Percentiles rank a stretch among this genome's conserved stretches.
phyloP scores from a whole-genome alignment of 352 stramenopile genomes.

The Globisporangium alternatum region DNA sequence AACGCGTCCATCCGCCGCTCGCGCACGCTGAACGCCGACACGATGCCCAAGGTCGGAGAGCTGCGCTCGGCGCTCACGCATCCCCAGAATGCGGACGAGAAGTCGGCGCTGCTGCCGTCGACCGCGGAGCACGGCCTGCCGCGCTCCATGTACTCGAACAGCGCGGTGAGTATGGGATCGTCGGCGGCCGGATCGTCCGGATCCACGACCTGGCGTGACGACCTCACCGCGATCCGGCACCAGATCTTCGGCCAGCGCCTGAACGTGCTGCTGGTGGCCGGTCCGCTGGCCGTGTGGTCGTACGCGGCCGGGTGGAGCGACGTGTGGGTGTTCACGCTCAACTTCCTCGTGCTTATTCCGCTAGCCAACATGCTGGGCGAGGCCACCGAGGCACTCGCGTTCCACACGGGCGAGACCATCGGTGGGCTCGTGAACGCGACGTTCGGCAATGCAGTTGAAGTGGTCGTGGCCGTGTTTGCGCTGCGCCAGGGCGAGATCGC shows the following conservation, averaged over 20 bases:
- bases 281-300: conserved; percentile 64
- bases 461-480: conserved; percentile 95
- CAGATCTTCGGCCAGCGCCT: conserved; percentile 54
- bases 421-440: conserved; percentile 97
- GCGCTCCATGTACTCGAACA: conserved; percentile 22
- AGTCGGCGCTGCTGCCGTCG: conserved; percentile 13
- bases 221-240: conserved; percentile 39
- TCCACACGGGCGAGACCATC: conserved; percentile 96
- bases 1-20: conserved; percentile 57
- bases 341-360: conserved; percentile 97
- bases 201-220: conserved; percentile 25
- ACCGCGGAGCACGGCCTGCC: not conserved
- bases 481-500: conserved; percentile 92
- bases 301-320: conserved; percentile 66
- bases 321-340: conserved; percentile 90
- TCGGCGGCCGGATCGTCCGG: conserved; percentile 17
- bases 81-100: conserved; percentile 3
- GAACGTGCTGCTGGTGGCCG: conserved; percentile 63
- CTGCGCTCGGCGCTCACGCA: conserved; percentile 2
- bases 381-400: conserved; percentile 95
- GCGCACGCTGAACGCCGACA: conserved; percentile 35
- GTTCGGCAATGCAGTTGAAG: conserved; percentile 97
- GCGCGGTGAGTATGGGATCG: conserved; percentile 32
- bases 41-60: conserved; percentile 16
- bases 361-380: conserved; percentile 95